Evolutionary conservation across 2,329 filamentous ascomycete species (phyloP), one percentile per base, ranked within the genome.

Genomic region (Diaporthe eres): DNA sequence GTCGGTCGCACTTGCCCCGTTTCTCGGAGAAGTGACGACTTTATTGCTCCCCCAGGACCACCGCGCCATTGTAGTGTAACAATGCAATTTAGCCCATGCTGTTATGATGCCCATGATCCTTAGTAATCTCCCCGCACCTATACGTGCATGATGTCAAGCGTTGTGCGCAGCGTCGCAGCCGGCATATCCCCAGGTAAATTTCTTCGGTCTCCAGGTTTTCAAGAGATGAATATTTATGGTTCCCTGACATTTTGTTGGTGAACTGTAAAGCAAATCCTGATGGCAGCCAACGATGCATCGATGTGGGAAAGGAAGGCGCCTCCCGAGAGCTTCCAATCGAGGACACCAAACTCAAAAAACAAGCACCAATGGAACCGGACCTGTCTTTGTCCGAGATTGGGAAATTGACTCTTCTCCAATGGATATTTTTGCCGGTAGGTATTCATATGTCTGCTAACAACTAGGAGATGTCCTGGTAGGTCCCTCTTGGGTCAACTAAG

Each of bases 41-140:
- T 55, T 42, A 51, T 55, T 47, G 10, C 10, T 6, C 17, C 17
- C 12, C 25, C 19, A 51, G 31, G 28, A 34, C 17, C 5, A 37
- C 44, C 28, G 28, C 22, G 28, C 28, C 63, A 31, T 55, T 9
- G 17, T 15, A 19, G 47, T 42, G 61, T 49, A 12, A 65, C 42
- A 31, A 17, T 25, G 42, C 63, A 53, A 51, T 67, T n/a, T n/a
- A 37, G 28, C 39, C 22, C 47, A 19, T 68, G 22, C 31, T 68
- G 15, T n/a, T 39, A 39, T 53, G 63, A 51, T 49, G 61, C 22
- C 61, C 25, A 49, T 55, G 49, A 28, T 28, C 65, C 49, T 70
- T 70, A 55, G 34, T 70, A 70, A 55, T 70, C 49, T 70, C 65
- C 65, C 65, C 65, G 65, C 65, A 70, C 65, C 13, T 25, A 17